Evolutionary conservation across 768 basidiomycete species (phyloP).

Genomic region (Kwoniella heveanensis): DNA sequence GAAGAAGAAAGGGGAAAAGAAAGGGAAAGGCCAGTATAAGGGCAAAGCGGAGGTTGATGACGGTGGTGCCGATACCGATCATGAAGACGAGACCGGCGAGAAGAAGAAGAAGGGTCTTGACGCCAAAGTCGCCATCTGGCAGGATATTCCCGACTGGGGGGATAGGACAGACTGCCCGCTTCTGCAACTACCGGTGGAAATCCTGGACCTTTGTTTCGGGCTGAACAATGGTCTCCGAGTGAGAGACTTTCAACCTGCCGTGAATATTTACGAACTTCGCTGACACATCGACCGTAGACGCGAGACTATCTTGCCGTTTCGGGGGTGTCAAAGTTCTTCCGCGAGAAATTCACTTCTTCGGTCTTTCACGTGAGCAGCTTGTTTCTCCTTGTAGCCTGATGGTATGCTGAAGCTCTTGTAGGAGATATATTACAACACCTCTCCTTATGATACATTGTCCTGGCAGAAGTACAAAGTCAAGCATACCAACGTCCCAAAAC

Average conservation of each 20-base stretch:
- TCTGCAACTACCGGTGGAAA: constrained; percentile 21
- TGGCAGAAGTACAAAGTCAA: too few relatives aligned
- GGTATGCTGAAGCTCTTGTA: neutral
- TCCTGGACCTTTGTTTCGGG: constrained; percentile 29
- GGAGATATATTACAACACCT: neutral
- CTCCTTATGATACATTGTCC: too few relatives aligned
- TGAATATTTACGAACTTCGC: too few relatives aligned
- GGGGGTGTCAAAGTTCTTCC: constrained; percentile 30
- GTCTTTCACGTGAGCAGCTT: constrained; percentile 32
- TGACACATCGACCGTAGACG: constrained; percentile 6
- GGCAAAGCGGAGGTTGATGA: neutral
- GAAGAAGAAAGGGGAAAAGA: neutral
- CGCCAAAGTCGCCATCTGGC: constrained; percentile 19
- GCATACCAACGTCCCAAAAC: neutral
- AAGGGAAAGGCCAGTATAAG: neutral
- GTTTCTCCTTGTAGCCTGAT: neutral
- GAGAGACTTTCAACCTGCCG: neutral
- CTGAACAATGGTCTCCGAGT: constrained; percentile 13
- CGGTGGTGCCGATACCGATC: neutral
- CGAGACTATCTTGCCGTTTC: constrained; percentile 35
- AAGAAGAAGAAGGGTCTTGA: constrained; percentile 11
- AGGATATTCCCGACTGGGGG: constrained; percentile 35
- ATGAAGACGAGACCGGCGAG: neutral
- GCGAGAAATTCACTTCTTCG: constrained; percentile 18
- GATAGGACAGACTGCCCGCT: constrained; percentile 23